phyloP scores from a whole-genome alignment of 805 yeast species.

The Kockiozyma suomiensis region DNA sequence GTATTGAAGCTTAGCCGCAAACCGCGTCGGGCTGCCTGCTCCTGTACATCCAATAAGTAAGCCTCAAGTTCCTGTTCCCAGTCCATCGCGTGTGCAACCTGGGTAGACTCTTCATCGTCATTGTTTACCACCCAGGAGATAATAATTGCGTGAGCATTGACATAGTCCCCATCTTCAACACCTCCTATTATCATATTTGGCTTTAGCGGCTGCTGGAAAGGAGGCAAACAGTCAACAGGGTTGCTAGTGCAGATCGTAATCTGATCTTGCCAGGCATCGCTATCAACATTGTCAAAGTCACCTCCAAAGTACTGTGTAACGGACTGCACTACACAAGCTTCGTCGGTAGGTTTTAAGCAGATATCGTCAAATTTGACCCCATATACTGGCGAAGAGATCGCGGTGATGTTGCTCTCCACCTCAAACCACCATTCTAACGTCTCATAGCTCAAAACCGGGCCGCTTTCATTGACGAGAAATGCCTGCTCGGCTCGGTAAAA shows the following conservation, averaged over 20 bases:
- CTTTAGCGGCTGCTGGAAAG: constrained; percentile 87
- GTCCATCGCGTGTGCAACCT: constrained; percentile 50
- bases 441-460: constrained; percentile 69
- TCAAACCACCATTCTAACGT: constrained; percentile 85
- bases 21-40: constrained; percentile 55
- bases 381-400: constrained; percentile 39
- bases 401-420: constrained; percentile 61
- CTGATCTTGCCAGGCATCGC: constrained; percentile 57
- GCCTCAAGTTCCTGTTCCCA: constrained; percentile 77
- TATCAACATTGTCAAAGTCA: constrained; percentile 52
- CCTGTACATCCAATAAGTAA: constrained; percentile 51
- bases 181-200: constrained; percentile 73
- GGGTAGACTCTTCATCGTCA: constrained; percentile 48
- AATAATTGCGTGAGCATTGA: constrained; percentile 72
- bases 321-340: constrained; percentile 80
- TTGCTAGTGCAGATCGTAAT: constrained; percentile 66
- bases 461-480: constrained; percentile 68
- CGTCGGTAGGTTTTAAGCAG: constrained; percentile 83
- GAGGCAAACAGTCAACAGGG: constrained; percentile 88
- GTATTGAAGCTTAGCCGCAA: constrained; percentile 74
- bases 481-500: constrained; percentile 88
- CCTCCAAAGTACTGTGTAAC: constrained; percentile 87
- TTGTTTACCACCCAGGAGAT: constrained; percentile 72
- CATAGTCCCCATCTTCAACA: constrained; percentile 47
- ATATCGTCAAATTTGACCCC: constrained; percentile 57